Evolutionary conservation across 345 rosid genomes (phyloP), one percentile per base, ranked within the genome.

Genomic region (Crucihimalaya himalaica): DNA sequence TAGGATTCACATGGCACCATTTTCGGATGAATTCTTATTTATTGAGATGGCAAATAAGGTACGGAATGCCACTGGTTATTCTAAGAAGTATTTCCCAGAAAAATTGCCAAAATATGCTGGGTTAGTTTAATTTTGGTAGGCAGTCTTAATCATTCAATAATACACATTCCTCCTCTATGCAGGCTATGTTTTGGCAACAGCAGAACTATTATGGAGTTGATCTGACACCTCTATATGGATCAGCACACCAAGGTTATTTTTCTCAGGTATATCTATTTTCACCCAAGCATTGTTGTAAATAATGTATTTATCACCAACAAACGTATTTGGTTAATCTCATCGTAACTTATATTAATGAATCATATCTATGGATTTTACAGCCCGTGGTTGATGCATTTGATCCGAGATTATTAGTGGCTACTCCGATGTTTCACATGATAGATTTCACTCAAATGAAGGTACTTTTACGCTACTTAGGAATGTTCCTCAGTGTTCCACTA

Each of bases 361-460:
- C 40, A 68, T 50, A 25, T 35, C 71, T 79, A 31, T 23, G 72
- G 37, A 75, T 66, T 31, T 15, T 68, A 45, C 83, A 95, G 99
- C 99, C 99, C 43, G 99, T 95, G 70, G 98, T 95, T 66, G 99
- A 95, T 89, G 97, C 99, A 48, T 95, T 92, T 82, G 99, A 95
- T 85, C 98, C 98, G 40, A 95, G 99, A 76, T 70, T 95, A 71
- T 81, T 95, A 84, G 99, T 92, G 74, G 89, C 97, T 74, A 81
- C 97, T 75, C 84, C 93, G 2, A 72, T 80, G 53, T 83, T 59
- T 66, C 99, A 95, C 59, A 78, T 69, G 59, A 72, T 95, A 74
- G 89, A 92, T 77, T 95, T 95, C 62, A 81, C 86, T 28, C 80
- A 84, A 76, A 83, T 88, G 79, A 87, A 89, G 99, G 99, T 95